Conservation (phyloP, 257 asterid genomes). For the Lycium ferocissimum region DNA sequence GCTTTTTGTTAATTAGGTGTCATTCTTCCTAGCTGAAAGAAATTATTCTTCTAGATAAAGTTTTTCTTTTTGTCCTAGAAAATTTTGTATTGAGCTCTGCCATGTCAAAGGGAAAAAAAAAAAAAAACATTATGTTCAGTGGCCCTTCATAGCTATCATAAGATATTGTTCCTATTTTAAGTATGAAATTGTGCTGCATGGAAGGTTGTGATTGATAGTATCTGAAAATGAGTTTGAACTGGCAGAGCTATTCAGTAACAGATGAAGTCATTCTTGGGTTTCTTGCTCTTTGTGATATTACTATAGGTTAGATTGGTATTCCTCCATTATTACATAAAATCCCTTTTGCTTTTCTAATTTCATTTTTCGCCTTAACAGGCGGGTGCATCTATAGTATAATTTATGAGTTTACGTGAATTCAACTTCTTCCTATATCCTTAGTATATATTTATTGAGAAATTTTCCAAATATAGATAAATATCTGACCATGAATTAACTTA, state of each 20-base stretch:
- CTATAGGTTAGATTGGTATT: neutral
- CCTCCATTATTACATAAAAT: conserved; percentile 6
- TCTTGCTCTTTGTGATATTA: neutral
- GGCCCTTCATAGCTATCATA: neutral
- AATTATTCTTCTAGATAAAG: neutral
- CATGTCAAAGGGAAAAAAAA: neutral
- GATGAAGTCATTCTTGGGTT: neutral
- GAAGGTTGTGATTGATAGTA: neutral
- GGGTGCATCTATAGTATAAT: too few species aligned
- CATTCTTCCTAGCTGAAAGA: neutral
- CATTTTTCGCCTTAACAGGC: too few species aligned
- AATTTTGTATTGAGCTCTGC: conserved; percentile 1
- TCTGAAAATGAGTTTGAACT: conserved; percentile 11
- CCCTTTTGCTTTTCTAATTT: too few species aligned
- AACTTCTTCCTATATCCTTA: too few species aligned
- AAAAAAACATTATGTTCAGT: neutral
- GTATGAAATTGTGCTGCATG: neutral
- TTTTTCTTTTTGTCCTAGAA: neutral
- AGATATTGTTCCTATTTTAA: neutral
- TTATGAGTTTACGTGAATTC: too few species aligned
- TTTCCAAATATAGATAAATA: too few species aligned
- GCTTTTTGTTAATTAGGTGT: neutral
- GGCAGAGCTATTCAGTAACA: neutral
- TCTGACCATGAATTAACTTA: too few species aligned
- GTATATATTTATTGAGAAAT: too few species aligned